Conservation (phyloP, 2,329 filamentous ascomycete genomes). For the Monilinia polystroma region DNA sequence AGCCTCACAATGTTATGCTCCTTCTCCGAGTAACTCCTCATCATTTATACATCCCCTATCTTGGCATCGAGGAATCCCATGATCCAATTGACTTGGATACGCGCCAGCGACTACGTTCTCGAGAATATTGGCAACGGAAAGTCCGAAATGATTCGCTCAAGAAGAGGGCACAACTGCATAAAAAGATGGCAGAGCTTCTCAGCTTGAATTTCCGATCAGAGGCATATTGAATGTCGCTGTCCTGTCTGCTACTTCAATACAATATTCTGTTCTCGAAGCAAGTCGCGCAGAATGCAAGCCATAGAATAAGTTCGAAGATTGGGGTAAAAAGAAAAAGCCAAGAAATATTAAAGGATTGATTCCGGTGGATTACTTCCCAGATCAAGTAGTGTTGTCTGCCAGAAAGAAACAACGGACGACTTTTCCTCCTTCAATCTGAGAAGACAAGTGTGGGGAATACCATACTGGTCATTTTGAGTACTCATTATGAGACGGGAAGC, state of each 20-base stretch:
- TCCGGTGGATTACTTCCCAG: neutral
- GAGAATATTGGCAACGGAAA: neutral
- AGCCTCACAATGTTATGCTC: neutral
- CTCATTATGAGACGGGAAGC: rapidly evolving
- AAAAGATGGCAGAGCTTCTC: too few relatives aligned
- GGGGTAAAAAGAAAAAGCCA: neutral
- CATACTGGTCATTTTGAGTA: too few relatives aligned
- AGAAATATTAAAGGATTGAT: neutral
- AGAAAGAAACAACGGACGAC: neutral
- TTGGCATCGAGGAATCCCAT: neutral
- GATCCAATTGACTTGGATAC: neutral
- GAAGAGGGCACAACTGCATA: neutral
- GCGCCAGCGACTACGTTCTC: neutral
- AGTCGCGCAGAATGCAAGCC: neutral
- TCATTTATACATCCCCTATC: neutral
- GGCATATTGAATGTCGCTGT: neutral
- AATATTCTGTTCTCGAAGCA: neutral
- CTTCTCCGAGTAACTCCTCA: neutral
- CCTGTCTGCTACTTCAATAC: neutral
- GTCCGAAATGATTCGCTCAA: neutral
- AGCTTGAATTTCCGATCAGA: neutral
- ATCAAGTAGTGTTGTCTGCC: neutral
- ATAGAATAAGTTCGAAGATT: neutral
- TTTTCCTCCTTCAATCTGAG: neutral
- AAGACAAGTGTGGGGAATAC: neutral